Conservation (phyloP, 345 rosid species). For the Salix purpurea region DNA sequence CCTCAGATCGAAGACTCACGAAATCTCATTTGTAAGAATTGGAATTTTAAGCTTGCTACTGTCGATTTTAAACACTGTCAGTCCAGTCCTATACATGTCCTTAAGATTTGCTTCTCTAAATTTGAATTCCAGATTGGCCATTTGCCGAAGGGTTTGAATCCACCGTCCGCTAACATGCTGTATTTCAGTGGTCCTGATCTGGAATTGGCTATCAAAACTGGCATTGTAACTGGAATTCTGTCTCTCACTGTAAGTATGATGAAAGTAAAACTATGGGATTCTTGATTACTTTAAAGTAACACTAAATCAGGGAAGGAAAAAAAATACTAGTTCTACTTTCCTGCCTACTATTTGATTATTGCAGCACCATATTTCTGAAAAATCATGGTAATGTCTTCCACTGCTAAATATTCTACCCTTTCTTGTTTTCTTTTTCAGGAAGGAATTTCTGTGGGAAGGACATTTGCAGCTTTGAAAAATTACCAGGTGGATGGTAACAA, state of each 20-base stretch:
- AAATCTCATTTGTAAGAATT: constrained; percentile 65
- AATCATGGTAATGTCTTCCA: background rate
- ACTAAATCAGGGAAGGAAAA: background rate
- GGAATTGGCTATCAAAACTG: constrained; percentile 77
- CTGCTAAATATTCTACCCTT: background rate
- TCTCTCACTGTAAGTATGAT: constrained; percentile 74
- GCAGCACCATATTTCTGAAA: background rate
- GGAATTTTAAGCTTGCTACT: background rate
- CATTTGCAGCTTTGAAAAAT: constrained; percentile 76
- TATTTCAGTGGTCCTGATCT: constrained; percentile 53
- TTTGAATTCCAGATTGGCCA: constrained; percentile 59
- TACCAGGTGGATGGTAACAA: constrained; percentile 96
- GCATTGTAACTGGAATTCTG: constrained; percentile 79
- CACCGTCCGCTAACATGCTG: constrained; percentile 82
- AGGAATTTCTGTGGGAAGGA: constrained; percentile 99
- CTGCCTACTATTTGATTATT: background rate
- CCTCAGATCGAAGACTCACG: constrained; percentile 55
- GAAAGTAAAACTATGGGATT: background rate
- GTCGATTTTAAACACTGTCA: background rate
- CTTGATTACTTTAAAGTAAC: background rate
- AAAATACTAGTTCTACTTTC: background rate
- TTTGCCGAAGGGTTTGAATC: constrained; percentile 90
- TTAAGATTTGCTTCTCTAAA: background rate
- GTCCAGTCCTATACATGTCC: background rate
- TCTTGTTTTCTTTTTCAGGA: constrained; percentile 42